Conservation (phyloP, 495 filamentous ascomycete species). For the Penicillium maclennaniae region DNA sequence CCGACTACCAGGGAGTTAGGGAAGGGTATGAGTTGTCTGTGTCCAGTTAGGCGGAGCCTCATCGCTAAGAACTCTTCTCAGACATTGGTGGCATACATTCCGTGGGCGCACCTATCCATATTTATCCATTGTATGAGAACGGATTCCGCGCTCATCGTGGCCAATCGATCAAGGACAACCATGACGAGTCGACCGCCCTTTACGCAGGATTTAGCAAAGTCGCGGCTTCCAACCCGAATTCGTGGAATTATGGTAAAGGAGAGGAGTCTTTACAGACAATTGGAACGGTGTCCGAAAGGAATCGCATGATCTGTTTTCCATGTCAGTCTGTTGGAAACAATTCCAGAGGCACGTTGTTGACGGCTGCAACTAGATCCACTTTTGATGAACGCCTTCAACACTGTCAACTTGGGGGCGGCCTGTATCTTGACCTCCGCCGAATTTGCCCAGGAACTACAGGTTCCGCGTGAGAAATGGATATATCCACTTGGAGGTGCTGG, state of each 20-base stretch:
- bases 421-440: conserved; percentile 50
- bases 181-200: conserved; percentile 43
- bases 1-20: conserved; percentile 5
- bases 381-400: conserved; percentile 61
- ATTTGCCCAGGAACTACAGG: conserved; percentile 44
- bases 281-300: conserved; percentile 42
- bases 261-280: conserved; percentile 36
- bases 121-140: conserved; percentile 55
- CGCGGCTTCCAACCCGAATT: conserved; percentile 38
- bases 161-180: conserved; percentile 46
- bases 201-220: conserved; percentile 50
- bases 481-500: conserved; percentile 55
- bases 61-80: background rate
- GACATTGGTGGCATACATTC: conserved; percentile 41
- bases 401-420: conserved; percentile 51
- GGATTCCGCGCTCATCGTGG: conserved; percentile 45
- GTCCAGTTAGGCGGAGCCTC: background rate
- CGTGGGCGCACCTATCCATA: conserved; percentile 49
- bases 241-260: conserved; percentile 45
- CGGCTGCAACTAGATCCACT: conserved; percentile 43
- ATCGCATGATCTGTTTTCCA: conserved; percentile 53
- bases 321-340: conserved; percentile 24
- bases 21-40: conserved; percentile 7
- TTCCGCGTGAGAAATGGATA: conserved; percentile 50
- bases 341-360: background rate